Conservation (phyloP, 148 eudicot species). For the Vaccinium corymbosum region DNA sequence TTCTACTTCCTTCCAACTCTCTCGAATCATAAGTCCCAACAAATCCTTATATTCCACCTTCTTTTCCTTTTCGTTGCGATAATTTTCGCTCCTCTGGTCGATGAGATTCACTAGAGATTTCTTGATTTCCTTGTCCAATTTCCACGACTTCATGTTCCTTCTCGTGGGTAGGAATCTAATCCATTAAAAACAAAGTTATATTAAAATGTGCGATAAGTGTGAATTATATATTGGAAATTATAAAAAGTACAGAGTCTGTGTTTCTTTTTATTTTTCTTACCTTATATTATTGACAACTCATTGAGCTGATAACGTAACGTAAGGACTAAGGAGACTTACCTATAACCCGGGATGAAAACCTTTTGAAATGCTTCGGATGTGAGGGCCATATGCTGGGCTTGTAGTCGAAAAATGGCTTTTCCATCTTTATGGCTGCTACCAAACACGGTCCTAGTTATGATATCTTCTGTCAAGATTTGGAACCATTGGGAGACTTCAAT, state of each 20-base stretch:
- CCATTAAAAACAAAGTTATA: not conserved
- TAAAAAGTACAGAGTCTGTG: too few relatives aligned
- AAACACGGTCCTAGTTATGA: conserved; percentile 63
- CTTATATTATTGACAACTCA: too few relatives aligned
- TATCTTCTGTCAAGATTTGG: conserved; percentile 71
- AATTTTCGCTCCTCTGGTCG: conserved; percentile 40
- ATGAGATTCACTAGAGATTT: conserved; percentile 61
- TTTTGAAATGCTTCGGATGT: conserved; percentile 84
- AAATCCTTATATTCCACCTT: conserved; percentile 58
- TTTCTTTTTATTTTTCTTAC: too few relatives aligned
- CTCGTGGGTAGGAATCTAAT: conserved; percentile 75
- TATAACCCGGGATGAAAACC: conserved; percentile 77
- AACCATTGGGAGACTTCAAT: conserved; percentile 88
- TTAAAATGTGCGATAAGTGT: too few relatives aligned
- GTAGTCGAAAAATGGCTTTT: conserved; percentile 63
- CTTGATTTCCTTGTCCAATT: conserved; percentile 67
- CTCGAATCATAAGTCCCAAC: conserved; percentile 82
- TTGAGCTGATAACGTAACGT: too few relatives aligned
- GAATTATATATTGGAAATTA: too few relatives aligned
- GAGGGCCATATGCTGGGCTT: conserved; percentile 67
- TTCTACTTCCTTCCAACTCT: conserved; percentile 34
- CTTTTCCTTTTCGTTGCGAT: conserved; percentile 14
- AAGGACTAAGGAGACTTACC: conserved; percentile 27
- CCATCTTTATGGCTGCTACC: conserved; percentile 88
- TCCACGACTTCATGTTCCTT: conserved; percentile 68